These are phyloP conservation scores for Daldinia bambusicola DNA, from an alignment of 495 filamentous ascomycete genomes.

Conservation along the genomic window DNA sequence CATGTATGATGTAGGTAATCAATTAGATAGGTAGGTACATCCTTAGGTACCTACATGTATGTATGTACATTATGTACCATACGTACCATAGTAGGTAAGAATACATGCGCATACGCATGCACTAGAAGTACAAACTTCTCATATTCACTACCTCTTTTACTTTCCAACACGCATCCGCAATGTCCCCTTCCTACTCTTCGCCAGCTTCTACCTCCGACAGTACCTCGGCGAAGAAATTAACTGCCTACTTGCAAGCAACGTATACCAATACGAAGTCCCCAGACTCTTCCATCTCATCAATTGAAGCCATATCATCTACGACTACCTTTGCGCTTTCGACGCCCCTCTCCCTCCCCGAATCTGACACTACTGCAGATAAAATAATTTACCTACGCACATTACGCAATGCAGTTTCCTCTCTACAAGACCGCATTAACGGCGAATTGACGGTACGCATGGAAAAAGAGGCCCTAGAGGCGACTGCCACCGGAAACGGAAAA, in stretches of 20 bases:
- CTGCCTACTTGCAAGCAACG: constrained; percentile 51
- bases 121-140: too few species aligned
- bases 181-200: constrained; percentile 13
- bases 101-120: too few species aligned
- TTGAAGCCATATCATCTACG: constrained; percentile 45
- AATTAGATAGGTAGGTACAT: too few species aligned
- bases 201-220: neutral
- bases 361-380: constrained; percentile 61
- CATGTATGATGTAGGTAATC: too few species aligned
- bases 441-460: constrained; percentile 91
- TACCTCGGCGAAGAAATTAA: neutral
- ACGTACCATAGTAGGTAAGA: too few species aligned
- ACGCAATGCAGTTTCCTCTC: constrained; percentile 63
- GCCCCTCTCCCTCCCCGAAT: constrained; percentile 47
- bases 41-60: too few species aligned
- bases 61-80: too few species aligned
- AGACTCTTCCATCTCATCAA: constrained; percentile 53
- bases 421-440: constrained; percentile 81
- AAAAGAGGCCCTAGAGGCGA: constrained; percentile 65
- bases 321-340: constrained; percentile 40
- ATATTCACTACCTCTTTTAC: too few species aligned
- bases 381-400: constrained; percentile 74
- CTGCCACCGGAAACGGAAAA: constrained; percentile 65
- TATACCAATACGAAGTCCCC: constrained; percentile 68
- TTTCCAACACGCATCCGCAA: neutral